Evolutionary conservation across 2,329 filamentous ascomycete species (phyloP), one percentile per base, ranked within the genome.

Genomic region (Stagonosporopsis vannaccii): DNA sequence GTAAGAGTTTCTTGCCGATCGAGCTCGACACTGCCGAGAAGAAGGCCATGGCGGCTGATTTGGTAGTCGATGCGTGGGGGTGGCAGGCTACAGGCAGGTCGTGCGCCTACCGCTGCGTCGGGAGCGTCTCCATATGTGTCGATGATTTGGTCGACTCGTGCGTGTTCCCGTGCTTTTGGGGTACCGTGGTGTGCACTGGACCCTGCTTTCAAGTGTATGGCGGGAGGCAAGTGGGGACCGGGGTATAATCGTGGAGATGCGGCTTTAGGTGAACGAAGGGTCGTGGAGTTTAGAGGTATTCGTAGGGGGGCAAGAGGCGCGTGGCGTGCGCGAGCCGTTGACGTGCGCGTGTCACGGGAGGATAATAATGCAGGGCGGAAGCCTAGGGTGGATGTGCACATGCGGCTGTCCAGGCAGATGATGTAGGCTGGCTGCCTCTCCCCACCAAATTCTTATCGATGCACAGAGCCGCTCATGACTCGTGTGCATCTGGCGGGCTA

Each of bases 1-100:
- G 89, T 63, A 98, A 84, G 68, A 98, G 84, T 75, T 90, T 88
- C 84, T 95, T 96, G 79, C 93, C 91, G 82, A 96, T 81, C 66
- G 82, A 91, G 66, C 86, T 90, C 61, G 92, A 88, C 70, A 95
- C 85, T 73, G 91, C 65, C 22, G 70, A 67, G 84, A 87, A 68
- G 62, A 75, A 76, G 50, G 88, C 87, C 90, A 93, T 92, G 75
- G 66, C 72, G 51, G 36, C 58, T 52, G 58, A 33, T 49, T 35
- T 28, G 53, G 30, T 56, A 55, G 56, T 40, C 28, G 40, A 58
- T 23, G n/a, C 30, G 28, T 59, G 53, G 59, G 45, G 57, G 56
- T n/a, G 33, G 32, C 53, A 58, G 58, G 49, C 51, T 58, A 62
- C 54, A 60, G 63, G 69, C 63, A 59, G 62, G 55, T 61, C 56